A percentile compares a stretch with the other conserved stretches of the same genome.
These are phyloP conservation scores for Candida corydali DNA, from an alignment of 805 yeast genomes.

Conservation along the genomic window DNA sequence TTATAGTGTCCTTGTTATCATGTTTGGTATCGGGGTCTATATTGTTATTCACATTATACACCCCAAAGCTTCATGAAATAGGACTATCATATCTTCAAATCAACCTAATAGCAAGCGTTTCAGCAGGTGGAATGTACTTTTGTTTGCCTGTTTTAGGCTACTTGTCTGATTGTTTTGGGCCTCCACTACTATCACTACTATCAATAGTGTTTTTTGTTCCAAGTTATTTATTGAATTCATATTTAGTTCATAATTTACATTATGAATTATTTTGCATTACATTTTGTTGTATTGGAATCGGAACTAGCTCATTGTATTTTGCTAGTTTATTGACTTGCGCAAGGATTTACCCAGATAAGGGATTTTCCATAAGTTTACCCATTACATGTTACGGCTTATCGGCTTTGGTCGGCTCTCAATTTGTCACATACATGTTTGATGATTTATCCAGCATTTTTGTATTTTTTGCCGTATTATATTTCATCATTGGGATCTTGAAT, in stretches of 20 bases:
- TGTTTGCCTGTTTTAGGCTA: conserved; percentile 81
- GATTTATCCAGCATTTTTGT: conserved; percentile 51
- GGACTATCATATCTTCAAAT: conserved; percentile 59
- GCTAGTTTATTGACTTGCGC: conserved; percentile 78
- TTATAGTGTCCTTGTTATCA: conserved; percentile 51
- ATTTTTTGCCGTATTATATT: conserved; percentile 50
- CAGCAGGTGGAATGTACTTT: conserved; percentile 78
- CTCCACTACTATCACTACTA: conserved; percentile 62
- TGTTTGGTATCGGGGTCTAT: conserved; percentile 83
- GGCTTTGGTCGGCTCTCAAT: conserved; percentile 68
- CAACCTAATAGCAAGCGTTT: conserved; percentile 70
- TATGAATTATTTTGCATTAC: conserved; percentile 37
- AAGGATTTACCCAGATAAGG: conserved; percentile 74
- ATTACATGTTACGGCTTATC: conserved; percentile 85
- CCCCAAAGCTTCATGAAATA: conserved; percentile 60
- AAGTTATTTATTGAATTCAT: conserved; percentile 48
- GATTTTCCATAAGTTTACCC: conserved; percentile 83
- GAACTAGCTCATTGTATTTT: conserved; percentile 70
- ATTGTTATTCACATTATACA: conserved; percentile 73
- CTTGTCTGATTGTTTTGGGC: conserved; percentile 82
- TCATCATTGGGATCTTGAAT: conserved; percentile 53
- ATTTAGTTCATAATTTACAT: conserved; percentile 12
- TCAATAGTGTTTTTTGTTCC: conserved; percentile 63
- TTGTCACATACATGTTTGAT: conserved; percentile 37
- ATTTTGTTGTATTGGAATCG: conserved; percentile 61